phyloP scores from a whole-genome alignment of 305 asterid species.

The Ilex paraguariensis region DNA sequence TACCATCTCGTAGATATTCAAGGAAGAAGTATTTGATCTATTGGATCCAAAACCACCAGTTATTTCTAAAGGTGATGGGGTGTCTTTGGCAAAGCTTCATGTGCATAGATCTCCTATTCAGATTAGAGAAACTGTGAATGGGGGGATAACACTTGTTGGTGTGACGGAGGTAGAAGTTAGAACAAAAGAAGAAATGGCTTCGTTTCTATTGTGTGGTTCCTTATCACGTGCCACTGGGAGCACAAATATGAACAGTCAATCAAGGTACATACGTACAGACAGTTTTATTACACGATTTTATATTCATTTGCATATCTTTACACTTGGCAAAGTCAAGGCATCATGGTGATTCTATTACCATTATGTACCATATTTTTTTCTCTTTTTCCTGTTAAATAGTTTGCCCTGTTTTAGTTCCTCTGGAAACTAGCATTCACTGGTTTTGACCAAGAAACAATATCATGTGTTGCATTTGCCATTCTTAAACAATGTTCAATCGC shows the following conservation, averaged over 20 bases:
- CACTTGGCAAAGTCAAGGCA: too few relatives aligned
- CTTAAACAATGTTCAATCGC: too few relatives aligned
- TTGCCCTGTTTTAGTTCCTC: too few relatives aligned
- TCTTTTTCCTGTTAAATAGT: too few relatives aligned
- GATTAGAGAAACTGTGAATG: slow-evolving; percentile 78
- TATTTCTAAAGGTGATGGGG: slow-evolving; percentile 35
- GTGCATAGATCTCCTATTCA: slow-evolving; percentile 88
- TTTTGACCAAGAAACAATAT: too few relatives aligned
- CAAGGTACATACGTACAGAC: slow-evolving; percentile 44
- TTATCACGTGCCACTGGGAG: slow-evolving; percentile 93
- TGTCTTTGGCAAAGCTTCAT: slow-evolving; percentile 24
- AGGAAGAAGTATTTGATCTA: slow-evolving; percentile 94
- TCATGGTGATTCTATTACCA: too few relatives aligned
- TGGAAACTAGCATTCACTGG: too few relatives aligned
- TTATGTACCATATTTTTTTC: too few relatives aligned
- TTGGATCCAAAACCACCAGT: slow-evolving; percentile 43
- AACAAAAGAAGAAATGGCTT: slow-evolving; percentile 90
- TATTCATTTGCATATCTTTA: too few relatives aligned
- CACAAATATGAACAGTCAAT: slow-evolving; percentile 95
- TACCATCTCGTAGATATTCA: slow-evolving; percentile 62
- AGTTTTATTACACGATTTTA: too few relatives aligned
- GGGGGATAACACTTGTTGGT: slow-evolving; percentile 92
- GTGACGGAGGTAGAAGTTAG: slow-evolving; percentile 95
- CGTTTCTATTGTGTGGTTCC: slow-evolving; percentile 74
- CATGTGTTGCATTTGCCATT: too few relatives aligned